These are phyloP conservation scores for Jaltomata sinuosa DNA, from an alignment of 257 asterid genomes.

Conservation along the genomic window DNA sequence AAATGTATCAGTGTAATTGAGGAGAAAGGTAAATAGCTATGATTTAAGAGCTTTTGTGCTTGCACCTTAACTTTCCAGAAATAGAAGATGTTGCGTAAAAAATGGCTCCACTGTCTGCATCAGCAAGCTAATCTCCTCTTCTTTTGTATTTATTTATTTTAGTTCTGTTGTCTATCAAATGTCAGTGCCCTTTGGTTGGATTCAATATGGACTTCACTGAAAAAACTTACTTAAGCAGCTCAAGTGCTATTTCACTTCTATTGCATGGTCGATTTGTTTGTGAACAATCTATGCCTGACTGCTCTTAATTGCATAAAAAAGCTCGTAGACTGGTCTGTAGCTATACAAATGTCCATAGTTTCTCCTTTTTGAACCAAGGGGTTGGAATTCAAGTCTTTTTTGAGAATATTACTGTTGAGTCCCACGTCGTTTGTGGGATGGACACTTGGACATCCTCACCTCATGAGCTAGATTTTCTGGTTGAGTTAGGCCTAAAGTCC, in stretches of 20 bases:
- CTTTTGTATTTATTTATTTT: neutral
- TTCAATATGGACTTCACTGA: neutral
- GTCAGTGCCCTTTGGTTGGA: neutral
- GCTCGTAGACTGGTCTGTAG: neutral
- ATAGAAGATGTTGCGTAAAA: neutral
- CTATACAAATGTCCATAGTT: neutral
- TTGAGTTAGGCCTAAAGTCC: neutral
- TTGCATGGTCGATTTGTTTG: neutral
- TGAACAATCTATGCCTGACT: neutral
- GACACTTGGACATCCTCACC: neutral
- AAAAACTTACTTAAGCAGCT: neutral
- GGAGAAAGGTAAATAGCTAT: slow-evolving; percentile 62
- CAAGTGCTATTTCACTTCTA: neutral
- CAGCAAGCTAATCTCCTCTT: neutral
- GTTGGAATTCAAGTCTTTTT: neutral
- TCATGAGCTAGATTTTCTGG: neutral
- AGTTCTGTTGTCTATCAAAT: neutral
- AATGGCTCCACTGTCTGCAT: neutral
- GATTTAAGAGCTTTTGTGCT: neutral
- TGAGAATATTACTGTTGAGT: neutral
- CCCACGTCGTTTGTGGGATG: neutral
- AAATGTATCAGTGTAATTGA: slow-evolving; percentile 37
- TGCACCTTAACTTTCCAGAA: neutral
- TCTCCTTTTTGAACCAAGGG: neutral
- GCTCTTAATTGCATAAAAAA: neutral